Evolutionary conservation across 2,329 filamentous ascomycete species (phyloP), one percentile per base, ranked within the genome.

Genomic region (Venturia carpophila): DNA sequence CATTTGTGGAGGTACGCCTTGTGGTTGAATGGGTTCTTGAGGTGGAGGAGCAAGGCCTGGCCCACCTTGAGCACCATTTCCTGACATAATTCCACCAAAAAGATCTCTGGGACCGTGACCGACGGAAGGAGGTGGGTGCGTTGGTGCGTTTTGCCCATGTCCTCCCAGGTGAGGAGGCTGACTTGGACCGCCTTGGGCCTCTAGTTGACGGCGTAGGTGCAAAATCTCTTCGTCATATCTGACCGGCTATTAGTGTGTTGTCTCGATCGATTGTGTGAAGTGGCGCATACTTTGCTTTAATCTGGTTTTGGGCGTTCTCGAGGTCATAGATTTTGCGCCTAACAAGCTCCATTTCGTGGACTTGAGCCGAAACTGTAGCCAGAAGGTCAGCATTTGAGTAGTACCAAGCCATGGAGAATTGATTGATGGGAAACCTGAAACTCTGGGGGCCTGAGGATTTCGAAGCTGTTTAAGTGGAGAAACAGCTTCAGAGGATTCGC

Each of bases 61-160:
- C 67, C 90, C 91, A 71, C 88, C 89, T 79, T 93, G 91, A 71
- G 88, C 90, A 68, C 84, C 86, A 76, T 87, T 87, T 69, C 93
- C 93, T 65, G 92, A 87, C 91, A 99, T 97, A 74, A 97, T 96
- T 65, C 91, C 92, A 70, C 91, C 92, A 74, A 99, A 97, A 49
- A 97, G 83, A 73, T 95, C 94, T 75, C 89, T 93, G 65, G 87
- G 86, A 34, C 93, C 92, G 73, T 95, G 90, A 37, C 92, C 91
- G 70, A 97, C 90, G 62, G 91, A 80, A 43, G 87, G 92, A 43
- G 94, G 93, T 68, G 91, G 89, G 77, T 94, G 91, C 61, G 90
- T 87, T 66, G 91, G 89, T 55, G 88, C 91, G 66, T 85, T 85
- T 83, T 94, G 45, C 72, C 89, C 88, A 67, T 88, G 84, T 68